Percentiles rank a stretch among this genome's conserved stretches.
phyloP scores from a whole-genome alignment of 2,329 filamentous ascomycete genomes.

The Pyrenophora seminiperda region DNA sequence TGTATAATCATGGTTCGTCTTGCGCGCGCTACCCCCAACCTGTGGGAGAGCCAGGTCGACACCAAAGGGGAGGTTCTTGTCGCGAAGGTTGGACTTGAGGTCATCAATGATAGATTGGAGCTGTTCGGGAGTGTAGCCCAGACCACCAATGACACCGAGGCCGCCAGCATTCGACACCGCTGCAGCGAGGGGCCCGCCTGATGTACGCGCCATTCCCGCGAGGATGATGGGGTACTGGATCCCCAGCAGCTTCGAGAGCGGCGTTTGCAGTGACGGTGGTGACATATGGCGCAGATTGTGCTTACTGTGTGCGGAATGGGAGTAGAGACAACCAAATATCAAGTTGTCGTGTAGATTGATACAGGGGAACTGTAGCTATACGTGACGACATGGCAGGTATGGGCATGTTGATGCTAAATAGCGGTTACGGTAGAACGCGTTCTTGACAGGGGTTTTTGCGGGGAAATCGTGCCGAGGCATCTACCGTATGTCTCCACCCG shows the following conservation, averaged over 20 bases:
- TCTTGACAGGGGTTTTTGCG: constrained; percentile 25
- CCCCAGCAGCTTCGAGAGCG: constrained; percentile 64
- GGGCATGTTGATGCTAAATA: constrained; percentile 37
- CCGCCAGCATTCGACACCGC: constrained; percentile 78
- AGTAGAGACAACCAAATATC: not conserved
- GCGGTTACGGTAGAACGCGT: constrained; percentile 11
- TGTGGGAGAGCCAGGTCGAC: constrained; percentile 91
- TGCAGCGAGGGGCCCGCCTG: constrained; percentile 47
- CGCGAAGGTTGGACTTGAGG: constrained; percentile 74
- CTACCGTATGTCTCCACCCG: constrained; percentile 21
- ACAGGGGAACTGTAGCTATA: not conserved
- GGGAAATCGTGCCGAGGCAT: constrained; percentile 30
- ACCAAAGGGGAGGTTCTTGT: constrained; percentile 78
- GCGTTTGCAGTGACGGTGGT: constrained; percentile 43
- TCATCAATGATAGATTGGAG: constrained; percentile 82
- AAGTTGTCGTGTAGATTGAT: constrained; percentile 5
- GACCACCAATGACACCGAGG: constrained; percentile 63
- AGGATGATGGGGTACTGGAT: constrained; percentile 90
- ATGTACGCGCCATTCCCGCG: constrained; percentile 87
- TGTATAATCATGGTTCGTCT: constrained; percentile 96
- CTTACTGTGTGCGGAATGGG: not conserved
- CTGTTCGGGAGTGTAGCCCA: constrained; percentile 64
- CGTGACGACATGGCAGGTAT: constrained; percentile 23
- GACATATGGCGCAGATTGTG: constrained; percentile 33
- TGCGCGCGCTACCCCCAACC: constrained; percentile 79